Evolutionary conservation across 495 filamentous ascomycete genomes (phyloP).

Genomic region (Neurospora sp.): DNA sequence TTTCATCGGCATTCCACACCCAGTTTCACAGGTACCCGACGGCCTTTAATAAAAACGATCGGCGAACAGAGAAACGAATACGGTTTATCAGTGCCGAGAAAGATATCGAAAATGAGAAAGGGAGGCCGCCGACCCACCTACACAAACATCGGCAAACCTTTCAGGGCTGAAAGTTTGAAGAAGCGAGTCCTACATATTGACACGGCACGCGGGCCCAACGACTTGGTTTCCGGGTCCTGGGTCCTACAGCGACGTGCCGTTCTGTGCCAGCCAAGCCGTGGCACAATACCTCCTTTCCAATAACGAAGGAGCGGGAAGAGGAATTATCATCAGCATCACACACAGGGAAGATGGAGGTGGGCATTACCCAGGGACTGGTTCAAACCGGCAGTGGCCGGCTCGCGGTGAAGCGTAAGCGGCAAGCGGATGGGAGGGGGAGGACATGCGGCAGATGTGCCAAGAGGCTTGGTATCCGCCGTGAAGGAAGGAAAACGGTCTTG

Average conservation of each 20-base stretch:
- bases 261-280: neutral
- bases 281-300: neutral
- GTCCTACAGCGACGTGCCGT: neutral
- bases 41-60: neutral
- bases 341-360: neutral
- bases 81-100: neutral
- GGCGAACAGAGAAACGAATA: neutral
- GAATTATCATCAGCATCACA: neutral
- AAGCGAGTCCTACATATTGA: neutral
- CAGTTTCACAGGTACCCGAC: neutral
- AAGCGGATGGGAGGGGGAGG: neutral
- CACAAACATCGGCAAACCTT: neutral
- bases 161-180: neutral
- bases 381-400: neutral
- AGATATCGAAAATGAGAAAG: neutral
- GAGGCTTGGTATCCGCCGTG: neutral
- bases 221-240: neutral
- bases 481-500: neutral
- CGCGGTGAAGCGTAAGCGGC: neutral
- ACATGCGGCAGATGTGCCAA: neutral
- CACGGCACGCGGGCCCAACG: neutral
- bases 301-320: neutral
- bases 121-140: neutral
- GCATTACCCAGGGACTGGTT: neutral
- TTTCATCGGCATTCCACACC: neutral